Base-by-base conservation (phyloP, 257 asterid genomes). In the Solanum peruvianum region DNA sequence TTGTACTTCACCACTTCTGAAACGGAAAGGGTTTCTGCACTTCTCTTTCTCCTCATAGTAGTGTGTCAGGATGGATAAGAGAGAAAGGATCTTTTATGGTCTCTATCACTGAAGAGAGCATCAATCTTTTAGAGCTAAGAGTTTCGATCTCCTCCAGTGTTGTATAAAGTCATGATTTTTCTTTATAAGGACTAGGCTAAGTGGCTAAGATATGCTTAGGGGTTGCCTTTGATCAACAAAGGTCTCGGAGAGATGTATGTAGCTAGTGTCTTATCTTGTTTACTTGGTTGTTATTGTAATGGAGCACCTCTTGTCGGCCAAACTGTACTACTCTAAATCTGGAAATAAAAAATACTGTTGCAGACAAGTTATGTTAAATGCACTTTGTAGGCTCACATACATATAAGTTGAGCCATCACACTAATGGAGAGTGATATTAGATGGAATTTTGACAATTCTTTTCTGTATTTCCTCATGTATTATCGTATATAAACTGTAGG, bases 401-500 rank as follows among this genome's bases (percentile, higher is more conserved):
- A 4, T 80, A 80, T 45, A 80, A 41, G 66, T 80, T 80, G 18
- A 80, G 39, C 66, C 67, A 27, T 29, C 85, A 18, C 44, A 18
- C 44, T 47, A 4, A 47, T 47, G 84, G 60, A 80, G 44, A 29
- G 67, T 80, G 18, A 80, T 80, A 29, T 80, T 29, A 29, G 42
- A 80, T 27, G 66, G 69, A 49, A 27, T 29, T 47, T 81, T 20
- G 20, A 29, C 70, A 9, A 58, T 13, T 83, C 44, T 45, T 33
- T 31, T 33, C 49, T 25, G 33, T 11, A 69, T 15, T 7, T 37
- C 29, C 29, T 87, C 35, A 60, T 72, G 27, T 27, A 18, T 29
- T 81, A 81, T 49, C 49, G 45, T 64, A 37, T 49, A 52, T 41
- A 25, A 87, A 86, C 83, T 87, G 90, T 92, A 96, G 99, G 94